phyloP scores from a whole-genome alignment of 2,329 filamentous ascomycete genomes.

The Simplicillium sp. region DNA sequence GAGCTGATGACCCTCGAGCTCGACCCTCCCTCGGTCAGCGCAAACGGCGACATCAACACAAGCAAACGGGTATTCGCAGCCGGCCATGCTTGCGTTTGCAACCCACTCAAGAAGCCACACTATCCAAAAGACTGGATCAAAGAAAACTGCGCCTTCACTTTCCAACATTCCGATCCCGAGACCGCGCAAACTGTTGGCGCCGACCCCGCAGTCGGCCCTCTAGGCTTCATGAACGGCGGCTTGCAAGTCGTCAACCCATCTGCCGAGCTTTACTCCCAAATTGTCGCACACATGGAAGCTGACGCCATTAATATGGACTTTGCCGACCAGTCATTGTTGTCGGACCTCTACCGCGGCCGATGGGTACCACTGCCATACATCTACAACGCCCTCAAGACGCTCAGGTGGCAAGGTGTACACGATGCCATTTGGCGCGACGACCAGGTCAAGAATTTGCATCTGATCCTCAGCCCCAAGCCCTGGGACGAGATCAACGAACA shows the following conservation, averaged over 20 bases:
- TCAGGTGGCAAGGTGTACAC: conserved; percentile 44
- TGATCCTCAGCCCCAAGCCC: conserved; percentile 51
- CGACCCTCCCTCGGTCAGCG: conserved; percentile 33
- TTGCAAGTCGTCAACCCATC: conserved; percentile 48
- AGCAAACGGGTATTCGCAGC: conserved; percentile 69
- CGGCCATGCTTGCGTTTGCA: conserved; percentile 78
- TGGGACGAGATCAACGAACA: conserved; percentile 42
- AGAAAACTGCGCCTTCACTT: conserved; percentile 48
- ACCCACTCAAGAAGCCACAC: conserved; percentile 67
- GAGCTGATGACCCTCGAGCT: conserved; percentile 79
- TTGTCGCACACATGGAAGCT: conserved; percentile 39
- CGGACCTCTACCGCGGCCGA: conserved; percentile 41
- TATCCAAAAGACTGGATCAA: conserved; percentile 65
- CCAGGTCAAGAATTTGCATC: conserved; percentile 51
- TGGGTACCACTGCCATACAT: conserved; percentile 51
- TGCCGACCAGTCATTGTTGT: conserved; percentile 49
- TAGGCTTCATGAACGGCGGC: conserved; percentile 44
- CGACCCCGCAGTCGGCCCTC: conserved; percentile 32
- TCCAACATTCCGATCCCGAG: conserved; percentile 37
- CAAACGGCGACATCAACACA: conserved; percentile 13
- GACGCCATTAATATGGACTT: conserved; percentile 42
- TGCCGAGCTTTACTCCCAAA: conserved; percentile 34
- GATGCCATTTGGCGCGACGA: conserved; percentile 47
- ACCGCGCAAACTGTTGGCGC: conserved; percentile 34
- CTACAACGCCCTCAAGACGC: conserved; percentile 55